Evolutionary conservation across 163 green algal species (phyloP).

Genomic region (Botryococcus braunii): DNA sequence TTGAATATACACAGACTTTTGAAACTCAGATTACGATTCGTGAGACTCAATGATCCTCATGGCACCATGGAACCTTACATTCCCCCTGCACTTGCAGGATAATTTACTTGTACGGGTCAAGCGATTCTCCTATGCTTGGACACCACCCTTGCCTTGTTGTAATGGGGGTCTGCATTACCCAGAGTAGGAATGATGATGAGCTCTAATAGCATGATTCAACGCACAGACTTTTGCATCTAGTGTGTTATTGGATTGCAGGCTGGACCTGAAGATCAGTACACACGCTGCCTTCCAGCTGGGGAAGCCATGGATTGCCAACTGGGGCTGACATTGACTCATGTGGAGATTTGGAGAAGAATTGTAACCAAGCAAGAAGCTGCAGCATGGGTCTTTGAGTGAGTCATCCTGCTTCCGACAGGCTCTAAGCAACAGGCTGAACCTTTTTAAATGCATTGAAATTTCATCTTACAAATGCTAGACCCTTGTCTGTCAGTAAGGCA

Average conservation of each 20-base stretch:
- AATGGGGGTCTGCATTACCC: not conserved
- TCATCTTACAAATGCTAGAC: too few relatives aligned
- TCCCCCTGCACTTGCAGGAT: not conserved
- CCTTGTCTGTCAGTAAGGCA: too few relatives aligned
- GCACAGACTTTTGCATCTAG: not conserved
- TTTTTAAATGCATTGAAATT: too few relatives aligned
- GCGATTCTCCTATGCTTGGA: not conserved
- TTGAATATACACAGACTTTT: not conserved
- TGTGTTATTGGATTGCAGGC: not conserved
- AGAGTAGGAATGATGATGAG: not conserved
- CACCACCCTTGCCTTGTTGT: not conserved
- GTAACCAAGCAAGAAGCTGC: not conserved
- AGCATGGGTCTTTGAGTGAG: slow-evolving; percentile 9
- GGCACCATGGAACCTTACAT: not conserved
- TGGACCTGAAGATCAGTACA: not conserved
- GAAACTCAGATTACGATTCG: not conserved
- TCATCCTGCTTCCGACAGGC: too few relatives aligned
- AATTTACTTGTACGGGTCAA: not conserved
- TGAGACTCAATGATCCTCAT: not conserved
- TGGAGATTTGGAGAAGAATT: not conserved
- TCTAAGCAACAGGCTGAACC: too few relatives aligned
- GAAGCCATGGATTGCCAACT: slow-evolving; percentile 1
- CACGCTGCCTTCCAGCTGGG: slow-evolving; percentile 3
- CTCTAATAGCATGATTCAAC: not conserved
- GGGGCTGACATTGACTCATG: slow-evolving; percentile 1